These are phyloP conservation scores for Danielia reshetovae DNA, from an alignment of 805 yeast genomes.

Conservation along the genomic window DNA sequence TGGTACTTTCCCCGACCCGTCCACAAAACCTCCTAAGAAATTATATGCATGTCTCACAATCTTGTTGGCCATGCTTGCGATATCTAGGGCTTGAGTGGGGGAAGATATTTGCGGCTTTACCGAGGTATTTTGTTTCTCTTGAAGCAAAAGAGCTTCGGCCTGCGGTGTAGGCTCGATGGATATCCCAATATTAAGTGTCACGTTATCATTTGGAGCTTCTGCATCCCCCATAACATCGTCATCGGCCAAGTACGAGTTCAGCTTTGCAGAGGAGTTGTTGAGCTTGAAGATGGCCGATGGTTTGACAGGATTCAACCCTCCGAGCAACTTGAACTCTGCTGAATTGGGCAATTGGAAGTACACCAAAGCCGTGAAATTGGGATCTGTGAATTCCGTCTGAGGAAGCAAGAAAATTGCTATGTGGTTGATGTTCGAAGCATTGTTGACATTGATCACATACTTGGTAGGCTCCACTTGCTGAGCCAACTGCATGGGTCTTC, in stretches of 20 bases:
- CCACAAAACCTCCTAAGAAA: slow-evolving; percentile 83
- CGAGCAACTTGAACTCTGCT: slow-evolving; percentile 60
- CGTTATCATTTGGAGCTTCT: slow-evolving; percentile 19
- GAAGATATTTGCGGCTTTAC: slow-evolving; percentile 17
- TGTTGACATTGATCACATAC: slow-evolving; percentile 58
- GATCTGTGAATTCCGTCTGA: slow-evolving; percentile 60
- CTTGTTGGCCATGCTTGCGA: slow-evolving; percentile 70
- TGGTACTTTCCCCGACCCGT: slow-evolving; percentile 73
- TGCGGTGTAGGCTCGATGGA: slow-evolving; percentile 75
- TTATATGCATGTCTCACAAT: slow-evolving; percentile 92
- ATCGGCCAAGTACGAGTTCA: slow-evolving; percentile 25
- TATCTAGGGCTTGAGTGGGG: slow-evolving; percentile 22
- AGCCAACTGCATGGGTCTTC: slow-evolving; percentile 56
- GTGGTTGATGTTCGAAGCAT: slow-evolving; percentile 68
- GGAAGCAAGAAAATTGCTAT: slow-evolving; percentile 85
- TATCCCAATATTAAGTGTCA: slow-evolving; percentile 62
- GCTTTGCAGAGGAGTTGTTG: slow-evolving; percentile 36
- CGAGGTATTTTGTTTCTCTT: slow-evolving; percentile 28
- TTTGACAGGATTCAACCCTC: slow-evolving; percentile 58
- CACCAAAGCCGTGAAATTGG: slow-evolving; percentile 73
- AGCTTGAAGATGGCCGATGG: slow-evolving; percentile 91
- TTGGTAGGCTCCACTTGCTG: slow-evolving; percentile 67
- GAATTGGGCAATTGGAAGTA: slow-evolving; percentile 77
- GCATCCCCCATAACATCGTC: slow-evolving; percentile 25
- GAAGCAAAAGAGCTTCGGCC: slow-evolving; percentile 57